These are phyloP conservation scores for Ophiostoma australiae DNA, from an alignment of 2,329 filamentous ascomycete genomes.

Conservation along the genomic window DNA sequence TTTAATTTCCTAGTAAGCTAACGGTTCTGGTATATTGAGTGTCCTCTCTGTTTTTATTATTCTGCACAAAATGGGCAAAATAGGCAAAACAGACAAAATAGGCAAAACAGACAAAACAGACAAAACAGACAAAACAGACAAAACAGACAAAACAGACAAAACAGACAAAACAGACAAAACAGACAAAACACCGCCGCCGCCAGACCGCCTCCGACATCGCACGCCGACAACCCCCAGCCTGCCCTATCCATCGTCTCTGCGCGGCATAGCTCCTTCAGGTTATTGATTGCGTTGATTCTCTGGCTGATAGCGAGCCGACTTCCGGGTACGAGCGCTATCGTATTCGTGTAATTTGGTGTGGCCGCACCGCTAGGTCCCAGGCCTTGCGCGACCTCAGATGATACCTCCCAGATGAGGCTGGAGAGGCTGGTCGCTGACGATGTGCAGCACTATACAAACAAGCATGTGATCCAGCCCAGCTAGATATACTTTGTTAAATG, in stretches of 20 bases:
- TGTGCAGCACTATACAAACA: neutral
- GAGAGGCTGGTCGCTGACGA: neutral
- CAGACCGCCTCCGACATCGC: conserved; percentile 2
- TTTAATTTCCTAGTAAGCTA: neutral
- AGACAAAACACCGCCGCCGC: neutral
- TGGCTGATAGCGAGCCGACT: neutral
- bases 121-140: neutral
- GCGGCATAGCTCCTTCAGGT: neutral
- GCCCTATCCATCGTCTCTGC: neutral
- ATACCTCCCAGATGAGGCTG: neutral
- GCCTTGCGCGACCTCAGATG: neutral
- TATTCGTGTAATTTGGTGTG: neutral
- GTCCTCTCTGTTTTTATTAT: neutral
- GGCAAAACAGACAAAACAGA: neutral
- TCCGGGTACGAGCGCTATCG: neutral
- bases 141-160: neutral
- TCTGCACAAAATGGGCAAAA: neutral
- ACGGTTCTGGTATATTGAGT: neutral
- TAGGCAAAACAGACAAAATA: neutral
- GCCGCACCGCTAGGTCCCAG: too few relatives aligned
- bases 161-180: neutral
- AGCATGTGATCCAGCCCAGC: neutral
- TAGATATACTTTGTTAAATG: neutral
- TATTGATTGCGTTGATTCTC: neutral
- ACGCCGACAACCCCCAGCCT: neutral